Evolutionary conservation across 208 protist species (phyloP).

Genomic region (Blastocrithidia nonstop): DNA sequence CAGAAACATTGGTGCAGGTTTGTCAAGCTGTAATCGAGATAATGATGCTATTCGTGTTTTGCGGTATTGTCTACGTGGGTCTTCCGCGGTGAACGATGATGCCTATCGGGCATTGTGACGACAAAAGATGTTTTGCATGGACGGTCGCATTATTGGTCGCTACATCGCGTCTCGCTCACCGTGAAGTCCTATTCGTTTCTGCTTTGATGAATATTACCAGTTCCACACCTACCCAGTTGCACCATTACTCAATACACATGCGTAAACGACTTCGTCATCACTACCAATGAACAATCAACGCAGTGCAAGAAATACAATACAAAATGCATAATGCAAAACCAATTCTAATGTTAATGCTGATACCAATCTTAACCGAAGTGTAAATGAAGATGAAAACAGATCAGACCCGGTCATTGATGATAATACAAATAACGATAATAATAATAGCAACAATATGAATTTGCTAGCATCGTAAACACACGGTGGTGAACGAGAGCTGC

Average conservation of each 20-base stretch:
- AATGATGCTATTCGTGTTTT: slow-evolving; percentile 50
- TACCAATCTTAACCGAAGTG: no score
- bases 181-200: slow-evolving; percentile 45
- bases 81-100: slow-evolving; percentile 25
- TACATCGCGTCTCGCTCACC: slow-evolving; percentile 58
- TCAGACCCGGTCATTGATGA: no score
- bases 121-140: slow-evolving; percentile 23
- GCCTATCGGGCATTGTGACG: slow-evolving; percentile 41
- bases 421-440: slow-evolving; percentile 9
- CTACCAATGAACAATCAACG: neutral
- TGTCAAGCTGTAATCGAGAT: slow-evolving; percentile 19
- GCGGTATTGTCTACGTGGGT: slow-evolving; percentile 58
- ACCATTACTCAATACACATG: slow-evolving; percentile 10
- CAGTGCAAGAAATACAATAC: neutral
- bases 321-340: no score
- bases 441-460: no score
- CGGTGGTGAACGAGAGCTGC: slow-evolving; percentile 5
- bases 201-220: slow-evolving; percentile 27
- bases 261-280: neutral
- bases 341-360: no score
- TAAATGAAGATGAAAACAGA: no score
- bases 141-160: slow-evolving; percentile 58
- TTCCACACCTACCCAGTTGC: slow-evolving; percentile 34
- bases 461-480: no score
- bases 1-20: no score